Evolutionary conservation across 768 basidiomycete genomes (phyloP).

Genomic region (Obba rivulosa): DNA sequence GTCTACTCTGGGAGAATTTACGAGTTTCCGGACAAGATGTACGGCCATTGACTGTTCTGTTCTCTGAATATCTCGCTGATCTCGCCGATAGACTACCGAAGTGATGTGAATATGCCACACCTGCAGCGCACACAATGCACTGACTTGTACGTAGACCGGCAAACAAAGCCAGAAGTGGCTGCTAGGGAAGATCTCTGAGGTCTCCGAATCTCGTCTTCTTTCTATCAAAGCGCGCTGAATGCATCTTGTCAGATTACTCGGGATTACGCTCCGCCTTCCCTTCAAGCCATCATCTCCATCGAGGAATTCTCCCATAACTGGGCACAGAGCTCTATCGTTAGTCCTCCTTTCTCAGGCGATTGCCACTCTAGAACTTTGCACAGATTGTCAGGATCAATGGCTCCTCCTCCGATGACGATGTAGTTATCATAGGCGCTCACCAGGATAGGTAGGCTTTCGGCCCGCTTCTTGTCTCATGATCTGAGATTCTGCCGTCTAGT

Average conservation of each 20-base stretch:
- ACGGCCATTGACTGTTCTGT: slow-evolving; percentile 21
- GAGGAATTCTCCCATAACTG: slow-evolving; percentile 75
- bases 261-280: slow-evolving; percentile 50
- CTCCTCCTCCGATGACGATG: slow-evolving; percentile 54
- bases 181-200: slow-evolving; percentile 59
- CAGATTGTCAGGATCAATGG: slow-evolving; percentile 78
- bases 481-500: slow-evolving; percentile 27
- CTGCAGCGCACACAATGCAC: background rate
- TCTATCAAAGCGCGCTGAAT: background rate
- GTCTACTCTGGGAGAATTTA: slow-evolving; percentile 60
- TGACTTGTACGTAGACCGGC: slow-evolving; percentile 50
- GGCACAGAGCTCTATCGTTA: slow-evolving; percentile 78
- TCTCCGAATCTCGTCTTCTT: slow-evolving; percentile 16
- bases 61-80: slow-evolving; percentile 6
- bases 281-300: slow-evolving; percentile 55
- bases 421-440: slow-evolving; percentile 74
- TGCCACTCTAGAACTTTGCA: slow-evolving; percentile 7
- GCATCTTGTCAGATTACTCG: slow-evolving; percentile 49
- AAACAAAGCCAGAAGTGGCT: slow-evolving; percentile 77
- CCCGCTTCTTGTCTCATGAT: slow-evolving; percentile 4
- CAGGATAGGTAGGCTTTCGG: slow-evolving; percentile 59
- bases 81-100: slow-evolving; percentile 54
- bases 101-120: slow-evolving; percentile 44
- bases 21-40: slow-evolving; percentile 73
- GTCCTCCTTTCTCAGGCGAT: slow-evolving; percentile 15